Percentiles rank a stretch among this genome's conserved stretches.
Evolutionary conservation across 2,329 filamentous ascomycete genomes (phyloP).

Genomic region (Aspergillus glaucus): DNA sequence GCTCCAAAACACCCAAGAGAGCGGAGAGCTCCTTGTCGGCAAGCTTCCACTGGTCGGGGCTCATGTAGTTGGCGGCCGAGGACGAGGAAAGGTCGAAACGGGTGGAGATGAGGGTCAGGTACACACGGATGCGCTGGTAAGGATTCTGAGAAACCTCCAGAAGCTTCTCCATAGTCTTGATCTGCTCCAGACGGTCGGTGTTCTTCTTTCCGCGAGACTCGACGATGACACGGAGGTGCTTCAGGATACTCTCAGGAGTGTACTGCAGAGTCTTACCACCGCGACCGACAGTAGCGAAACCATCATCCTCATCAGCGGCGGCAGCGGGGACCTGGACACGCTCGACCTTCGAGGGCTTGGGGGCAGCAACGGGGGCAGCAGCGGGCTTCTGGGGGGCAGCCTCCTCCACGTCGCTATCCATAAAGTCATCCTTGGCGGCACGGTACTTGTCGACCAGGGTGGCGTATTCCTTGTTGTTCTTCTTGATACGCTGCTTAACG

Average conservation of each 20-base stretch:
- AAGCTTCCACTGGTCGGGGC: constrained; percentile 92
- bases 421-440: constrained; percentile 76
- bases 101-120: constrained; percentile 85
- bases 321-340: constrained; percentile 43
- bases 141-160: constrained; percentile 80
- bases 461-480: constrained; percentile 94
- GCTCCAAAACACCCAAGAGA: constrained; percentile 72
- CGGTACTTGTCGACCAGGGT: constrained; percentile 81
- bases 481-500: constrained; percentile 97
- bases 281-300: constrained; percentile 81
- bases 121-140: constrained; percentile 89
- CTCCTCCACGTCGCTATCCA: constrained; percentile 76
- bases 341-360: constrained; percentile 47
- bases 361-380: constrained; percentile 35
- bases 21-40: constrained; percentile 79
- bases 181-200: constrained; percentile 90
- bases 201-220: constrained; percentile 99
- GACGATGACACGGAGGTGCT: constrained; percentile 86
- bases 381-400: constrained; percentile 9
- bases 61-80: constrained; percentile 69
- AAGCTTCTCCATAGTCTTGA: constrained; percentile 95
- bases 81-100: constrained; percentile 88
- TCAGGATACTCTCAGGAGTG: constrained; percentile 96
- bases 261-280: constrained; percentile 85
- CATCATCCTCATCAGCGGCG: constrained; percentile 63